Evolutionary conservation across 805 yeast genomes (phyloP), one percentile per base, ranked within the genome.

Genomic region (Clavispora santaluciae): DNA sequence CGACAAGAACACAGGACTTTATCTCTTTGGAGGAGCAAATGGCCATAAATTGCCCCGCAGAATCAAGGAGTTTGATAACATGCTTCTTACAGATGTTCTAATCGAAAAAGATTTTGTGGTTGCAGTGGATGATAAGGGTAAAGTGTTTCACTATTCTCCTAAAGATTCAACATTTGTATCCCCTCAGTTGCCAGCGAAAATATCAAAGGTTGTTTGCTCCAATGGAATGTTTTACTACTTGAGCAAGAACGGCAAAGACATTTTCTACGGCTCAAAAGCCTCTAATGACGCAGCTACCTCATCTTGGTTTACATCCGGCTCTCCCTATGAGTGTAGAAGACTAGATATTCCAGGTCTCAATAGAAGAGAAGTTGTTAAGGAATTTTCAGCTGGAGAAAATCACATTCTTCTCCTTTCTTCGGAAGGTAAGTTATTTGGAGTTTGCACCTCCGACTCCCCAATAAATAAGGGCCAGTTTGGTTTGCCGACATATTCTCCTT

Each of bases 401-500:
- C 97, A 93, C 61, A 53, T 90, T 8, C 71, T 86, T n/a, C 56
- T 84, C 4, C 57, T 85, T 28, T 72, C 87, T 0, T 64, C 70
- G 29, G 55, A 69, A 9, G 89, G 90, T 1, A 69, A 77, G 24
- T 80, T 86, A 0, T 83, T 72, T 48, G 68, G 86, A 1, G 68
- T 79, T 9, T 74, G 86, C 12, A 79, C 95, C 0, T 33, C 30
- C 12, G 40, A 25, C 5, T 49, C 54, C 11, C 57, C 65, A n/a
- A 34, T 35, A 16, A 72, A 72, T 35, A 58, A 55, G 50, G 98
- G 98, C 4, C 97, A 93, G 63, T 86, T 76, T 61, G 98, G 97
- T 15, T 60, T 87, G 12, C 93, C 95, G 1, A 61, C 66, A 11
- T 76, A 70, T 48, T 78, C 95, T 1, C 90, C 86, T 42, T 79